phyloP scores from a whole-genome alignment of 306 rosid species.

The Cucumis hystrix region DNA sequence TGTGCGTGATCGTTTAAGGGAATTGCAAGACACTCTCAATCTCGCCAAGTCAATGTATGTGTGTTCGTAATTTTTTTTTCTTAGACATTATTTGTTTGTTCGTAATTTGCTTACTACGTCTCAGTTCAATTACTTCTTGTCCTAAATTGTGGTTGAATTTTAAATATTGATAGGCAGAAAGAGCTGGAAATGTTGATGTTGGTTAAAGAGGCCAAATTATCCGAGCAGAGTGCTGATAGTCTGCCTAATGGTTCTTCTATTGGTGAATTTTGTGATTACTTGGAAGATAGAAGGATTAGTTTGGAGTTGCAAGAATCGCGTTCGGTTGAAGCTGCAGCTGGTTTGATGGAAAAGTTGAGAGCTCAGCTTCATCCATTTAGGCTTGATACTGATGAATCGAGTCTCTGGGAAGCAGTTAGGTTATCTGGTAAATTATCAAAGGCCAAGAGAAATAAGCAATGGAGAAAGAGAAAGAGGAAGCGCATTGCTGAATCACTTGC shows the following conservation, averaged over 20 bases:
- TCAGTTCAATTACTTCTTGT: not conserved
- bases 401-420: slow-evolving; percentile 64
- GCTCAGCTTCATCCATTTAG: slow-evolving; percentile 58
- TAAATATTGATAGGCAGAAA: slow-evolving; percentile 33
- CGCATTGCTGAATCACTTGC: slow-evolving; percentile 37
- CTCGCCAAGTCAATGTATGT: slow-evolving; percentile 56
- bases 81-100: no score
- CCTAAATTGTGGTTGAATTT: not conserved
- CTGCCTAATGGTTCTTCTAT: slow-evolving; percentile 15
- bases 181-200: slow-evolving; percentile 55
- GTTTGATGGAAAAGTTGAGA: slow-evolving; percentile 42
- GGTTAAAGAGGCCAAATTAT: slow-evolving; percentile 30
- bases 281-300: slow-evolving; percentile 33
- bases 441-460: slow-evolving; percentile 46
- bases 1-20: slow-evolving; percentile 30
- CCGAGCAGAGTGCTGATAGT: slow-evolving; percentile 21
- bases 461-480: slow-evolving; percentile 75
- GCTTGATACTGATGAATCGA: slow-evolving; percentile 24
- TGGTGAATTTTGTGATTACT: slow-evolving; percentile 15
- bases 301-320: slow-evolving; percentile 47
- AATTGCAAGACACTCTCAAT: slow-evolving; percentile 52
- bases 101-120: not conserved
- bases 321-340: slow-evolving; percentile 48
- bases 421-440: slow-evolving; percentile 36
- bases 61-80: not conserved